A percentile compares a stretch with the other conserved stretches of the same genome.
These are phyloP conservation scores for Cladosporium velox DNA, from an alignment of 2,329 filamentous ascomycete species.

Conservation along the genomic window DNA sequence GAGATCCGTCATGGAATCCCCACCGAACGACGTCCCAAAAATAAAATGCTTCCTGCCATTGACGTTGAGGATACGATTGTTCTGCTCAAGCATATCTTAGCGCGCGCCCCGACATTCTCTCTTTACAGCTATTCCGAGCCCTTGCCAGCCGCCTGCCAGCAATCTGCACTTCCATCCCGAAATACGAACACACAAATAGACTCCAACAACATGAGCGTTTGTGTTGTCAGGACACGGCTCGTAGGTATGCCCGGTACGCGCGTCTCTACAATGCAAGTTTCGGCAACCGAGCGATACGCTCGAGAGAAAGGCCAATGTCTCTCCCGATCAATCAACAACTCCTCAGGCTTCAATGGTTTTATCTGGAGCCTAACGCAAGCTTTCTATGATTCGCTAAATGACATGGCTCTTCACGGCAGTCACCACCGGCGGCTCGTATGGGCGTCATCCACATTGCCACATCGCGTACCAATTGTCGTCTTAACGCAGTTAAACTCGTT, in stretches of 20 bases:
- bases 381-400: not conserved
- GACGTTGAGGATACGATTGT: not conserved
- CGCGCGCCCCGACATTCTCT: not conserved
- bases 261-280: not conserved
- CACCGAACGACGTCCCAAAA: not conserved
- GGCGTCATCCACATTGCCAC: not conserved
- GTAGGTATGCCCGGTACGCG: not conserved
- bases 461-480: not conserved
- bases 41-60: conserved; percentile 2
- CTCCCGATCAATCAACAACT: not conserved
- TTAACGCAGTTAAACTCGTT: not conserved
- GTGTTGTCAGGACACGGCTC: not conserved
- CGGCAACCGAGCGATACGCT: not conserved
- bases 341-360: not conserved
- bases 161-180: not conserved
- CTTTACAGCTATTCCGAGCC: not conserved
- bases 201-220: not conserved
- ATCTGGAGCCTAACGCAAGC: not conserved
- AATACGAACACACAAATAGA: not conserved
- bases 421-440: not conserved
- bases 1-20: not conserved
- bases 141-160: not conserved
- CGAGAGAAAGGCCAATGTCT: not conserved
- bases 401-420: not conserved
- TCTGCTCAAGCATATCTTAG: not conserved